Evolutionary conservation across 2,329 filamentous ascomycete species (phyloP).

Genomic region (Achaetomium macrosporum): DNA sequence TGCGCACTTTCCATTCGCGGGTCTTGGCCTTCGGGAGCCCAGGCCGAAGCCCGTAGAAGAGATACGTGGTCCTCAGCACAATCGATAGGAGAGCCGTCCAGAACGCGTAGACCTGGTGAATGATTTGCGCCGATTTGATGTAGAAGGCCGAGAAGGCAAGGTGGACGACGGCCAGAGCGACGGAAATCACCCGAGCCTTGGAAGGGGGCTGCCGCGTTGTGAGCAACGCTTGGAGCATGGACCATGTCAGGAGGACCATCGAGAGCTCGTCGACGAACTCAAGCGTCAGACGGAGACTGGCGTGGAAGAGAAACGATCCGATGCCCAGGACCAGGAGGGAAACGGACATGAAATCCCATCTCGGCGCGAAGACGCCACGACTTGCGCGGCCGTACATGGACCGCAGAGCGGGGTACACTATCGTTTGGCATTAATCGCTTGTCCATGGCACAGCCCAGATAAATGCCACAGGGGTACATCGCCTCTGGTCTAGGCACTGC

Average conservation of each 20-base stretch:
- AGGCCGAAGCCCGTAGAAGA: conserved; percentile 18
- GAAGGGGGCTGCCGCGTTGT: conserved; percentile 38
- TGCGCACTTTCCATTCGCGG: conserved; percentile 25
- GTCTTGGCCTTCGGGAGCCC: conserved; percentile 27
- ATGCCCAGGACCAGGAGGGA: conserved; percentile 38
- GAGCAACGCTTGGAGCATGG: conserved; percentile 46
- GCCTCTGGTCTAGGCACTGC: no score
- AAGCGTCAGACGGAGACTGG: conserved; percentile 37
- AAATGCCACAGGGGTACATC: no score
- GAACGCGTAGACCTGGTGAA: conserved; percentile 39
- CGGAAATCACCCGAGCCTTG: conserved; percentile 29
- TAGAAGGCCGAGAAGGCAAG: conserved; percentile 38
- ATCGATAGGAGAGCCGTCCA: conserved; percentile 32
- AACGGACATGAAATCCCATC: conserved; percentile 37
- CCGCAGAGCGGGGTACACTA: conserved; percentile 38
- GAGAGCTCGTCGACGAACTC: conserved; percentile 52
- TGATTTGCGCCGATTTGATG: conserved; percentile 37
- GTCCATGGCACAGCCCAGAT: no score
- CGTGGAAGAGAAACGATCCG: conserved; percentile 40
- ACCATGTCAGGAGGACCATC: conserved; percentile 49
- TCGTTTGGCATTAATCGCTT: not conserved
- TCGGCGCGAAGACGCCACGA: conserved; percentile 29
- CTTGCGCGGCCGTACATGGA: conserved; percentile 32
- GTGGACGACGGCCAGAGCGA: conserved; percentile 37
- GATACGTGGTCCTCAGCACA: conserved; percentile 21